Evolutionary conservation across 805 yeast genomes (phyloP), one percentile per base, ranked within the genome.

Genomic region (Candida nitratophila): DNA sequence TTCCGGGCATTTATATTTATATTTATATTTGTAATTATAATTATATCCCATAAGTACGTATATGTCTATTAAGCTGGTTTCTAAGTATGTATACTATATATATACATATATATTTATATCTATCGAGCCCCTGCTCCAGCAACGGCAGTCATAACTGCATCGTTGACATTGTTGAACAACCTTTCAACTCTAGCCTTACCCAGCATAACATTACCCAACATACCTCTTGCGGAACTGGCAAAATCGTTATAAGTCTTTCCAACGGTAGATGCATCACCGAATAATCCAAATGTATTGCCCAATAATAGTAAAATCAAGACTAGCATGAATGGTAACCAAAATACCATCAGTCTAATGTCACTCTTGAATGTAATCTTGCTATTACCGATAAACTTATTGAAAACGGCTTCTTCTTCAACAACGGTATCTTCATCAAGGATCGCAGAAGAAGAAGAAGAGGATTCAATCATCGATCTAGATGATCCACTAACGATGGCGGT

Each of bases 301-400:
- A 62, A 44, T n/a, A 64, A 48, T 17, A 63, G 49, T 39, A 79
- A 65, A 16, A 81, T 62, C 29, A 86, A 59, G 19, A 82, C 52
- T 42, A 87, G 65, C 60, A 77, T 64, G 33, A 86, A 73, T 14
- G 97, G 97, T 46, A 89, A 65, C 97, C 97, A 90, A 73, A 90
- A 89, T 60, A 90, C 86, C 48, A 87, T 66, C 50, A 90, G 70
- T 86, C 88, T 83, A 56, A 78, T 83, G 63, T 90, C 97, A 55
- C 87, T 84, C 53, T 70, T 71, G 32, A 76, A 66, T 0, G 77
- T 65, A 52, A 74, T 75, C 22, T 76, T 55, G 6, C 73, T 71
- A 56, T 50, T 43, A 53, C 57, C 47, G 53, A 60, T 30, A 62
- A 46, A 44, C 29, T 46, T 44, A 17, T 43, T 41, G 40, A 42